Conservation (phyloP, 495 filamentous ascomycete species). For the Aspergillus nanangensis region DNA sequence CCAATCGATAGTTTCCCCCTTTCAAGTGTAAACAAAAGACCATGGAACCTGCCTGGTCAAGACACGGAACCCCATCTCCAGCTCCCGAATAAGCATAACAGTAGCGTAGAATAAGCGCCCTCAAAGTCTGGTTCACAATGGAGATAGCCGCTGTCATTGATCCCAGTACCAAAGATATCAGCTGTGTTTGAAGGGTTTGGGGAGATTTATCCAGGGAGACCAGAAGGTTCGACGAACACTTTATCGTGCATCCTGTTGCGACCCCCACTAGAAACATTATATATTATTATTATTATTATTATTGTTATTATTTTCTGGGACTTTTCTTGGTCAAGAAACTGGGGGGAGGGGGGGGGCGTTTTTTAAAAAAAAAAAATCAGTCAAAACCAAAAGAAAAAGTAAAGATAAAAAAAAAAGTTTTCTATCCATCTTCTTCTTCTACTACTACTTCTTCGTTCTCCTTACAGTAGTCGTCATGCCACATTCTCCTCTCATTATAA, state of each 20-base stretch:
- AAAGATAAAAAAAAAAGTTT: no score
- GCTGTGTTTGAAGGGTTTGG: no score
- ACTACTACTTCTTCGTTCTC: no score
- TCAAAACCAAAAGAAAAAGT: no score
- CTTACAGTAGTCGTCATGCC: no score
- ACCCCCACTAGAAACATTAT: slow-evolving; percentile 12
- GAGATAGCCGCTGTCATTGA: slow-evolving; percentile 14
- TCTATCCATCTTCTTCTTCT: no score
- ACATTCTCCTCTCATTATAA: neutral
- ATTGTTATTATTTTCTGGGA: neutral
- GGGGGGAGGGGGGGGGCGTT: no score
- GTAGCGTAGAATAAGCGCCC: slow-evolving; percentile 23
- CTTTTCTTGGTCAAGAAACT: neutral
- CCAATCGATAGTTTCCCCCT: no score
- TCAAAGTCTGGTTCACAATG: slow-evolving; percentile 22
- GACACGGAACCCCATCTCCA: slow-evolving; percentile 11
- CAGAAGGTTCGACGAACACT: slow-evolving; percentile 16
- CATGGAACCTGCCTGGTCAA: slow-evolving; percentile 7
- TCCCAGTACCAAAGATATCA: neutral
- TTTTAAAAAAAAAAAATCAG: no score
- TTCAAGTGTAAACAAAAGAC: slow-evolving; percentile 4
- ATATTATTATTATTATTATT: neutral
- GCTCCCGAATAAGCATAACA: slow-evolving; percentile 24
- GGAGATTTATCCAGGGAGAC: no score
- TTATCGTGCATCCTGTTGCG: slow-evolving; percentile 20